These are phyloP conservation scores for Stephania japonica DNA, from an alignment of 164 flowering plant genomes.

Conservation along the genomic window DNA sequence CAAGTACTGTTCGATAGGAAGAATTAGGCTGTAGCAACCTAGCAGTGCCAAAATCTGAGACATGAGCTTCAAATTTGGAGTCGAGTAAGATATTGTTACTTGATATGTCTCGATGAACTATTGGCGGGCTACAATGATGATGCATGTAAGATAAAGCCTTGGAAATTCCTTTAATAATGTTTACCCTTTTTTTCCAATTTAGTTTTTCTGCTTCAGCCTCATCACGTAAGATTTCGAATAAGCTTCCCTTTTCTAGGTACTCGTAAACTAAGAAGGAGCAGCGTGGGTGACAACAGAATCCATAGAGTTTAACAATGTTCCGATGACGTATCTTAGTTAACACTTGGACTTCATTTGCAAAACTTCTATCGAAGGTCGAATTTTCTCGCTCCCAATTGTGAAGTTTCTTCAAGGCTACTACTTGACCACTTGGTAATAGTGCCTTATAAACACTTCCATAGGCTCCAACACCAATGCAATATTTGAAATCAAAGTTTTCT, in stretches of 20 bases:
- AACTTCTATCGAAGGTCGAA: neutral
- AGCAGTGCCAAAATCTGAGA: slow-evolving; percentile 21
- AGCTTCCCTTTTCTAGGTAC: slow-evolving; percentile 19
- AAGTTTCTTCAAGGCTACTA: slow-evolving; percentile 16
- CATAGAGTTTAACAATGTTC: neutral
- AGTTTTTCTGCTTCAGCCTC: slow-evolving; percentile 7
- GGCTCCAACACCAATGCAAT: slow-evolving; percentile 16
- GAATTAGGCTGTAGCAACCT: slow-evolving; percentile 13
- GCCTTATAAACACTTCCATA: slow-evolving; percentile 17
- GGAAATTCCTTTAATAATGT: slow-evolving; percentile 11
- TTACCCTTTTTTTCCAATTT: slow-evolving; percentile 14
- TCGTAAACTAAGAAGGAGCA: slow-evolving; percentile 17
- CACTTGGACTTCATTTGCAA: too few species aligned
- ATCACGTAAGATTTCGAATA: slow-evolving; percentile 1
- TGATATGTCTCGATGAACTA: slow-evolving; percentile 18
- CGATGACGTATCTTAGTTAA: too few species aligned
- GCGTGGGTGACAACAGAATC: slow-evolving; percentile 6
- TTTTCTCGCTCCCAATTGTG: neutral
- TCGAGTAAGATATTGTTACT: slow-evolving; percentile 14
- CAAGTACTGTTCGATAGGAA: slow-evolving; percentile 14
- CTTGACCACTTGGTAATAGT: slow-evolving; percentile 5
- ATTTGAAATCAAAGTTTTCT: slow-evolving; percentile 8
- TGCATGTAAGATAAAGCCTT: slow-evolving; percentile 21
- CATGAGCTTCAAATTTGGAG: slow-evolving; percentile 8
- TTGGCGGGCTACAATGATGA: slow-evolving; percentile 12